Percentiles rank a stretch among this genome's conserved stretches.
Evolutionary conservation across 345 rosid genomes (phyloP).

Genomic region (Cardamine resedifolia): DNA sequence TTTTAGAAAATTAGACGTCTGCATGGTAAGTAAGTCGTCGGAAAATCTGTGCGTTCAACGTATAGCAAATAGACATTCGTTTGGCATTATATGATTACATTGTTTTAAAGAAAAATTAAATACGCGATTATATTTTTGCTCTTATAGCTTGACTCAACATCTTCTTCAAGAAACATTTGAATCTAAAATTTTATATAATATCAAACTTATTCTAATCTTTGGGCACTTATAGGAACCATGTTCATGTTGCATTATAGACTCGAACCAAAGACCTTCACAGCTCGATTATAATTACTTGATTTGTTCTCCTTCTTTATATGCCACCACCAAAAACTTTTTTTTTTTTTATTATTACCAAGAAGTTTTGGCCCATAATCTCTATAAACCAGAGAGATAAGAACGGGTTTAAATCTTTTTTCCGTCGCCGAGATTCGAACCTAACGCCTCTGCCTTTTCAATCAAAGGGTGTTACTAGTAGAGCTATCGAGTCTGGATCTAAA

Average conservation of each 20-base stretch:
- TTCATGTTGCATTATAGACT: neutral
- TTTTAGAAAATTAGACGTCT: conserved; percentile 3
- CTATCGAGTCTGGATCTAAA: no score
- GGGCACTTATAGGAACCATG: neutral
- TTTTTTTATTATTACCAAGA: no score
- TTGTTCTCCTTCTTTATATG: neutral
- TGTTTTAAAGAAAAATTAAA: neutral
- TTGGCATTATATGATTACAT: neutral
- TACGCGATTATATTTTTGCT: neutral
- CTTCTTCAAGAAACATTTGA: neutral
- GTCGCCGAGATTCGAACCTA: no score
- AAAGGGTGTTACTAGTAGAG: no score
- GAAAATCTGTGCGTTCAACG: neutral
- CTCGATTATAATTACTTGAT: neutral
- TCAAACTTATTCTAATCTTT: neutral
- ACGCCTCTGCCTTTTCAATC: no score
- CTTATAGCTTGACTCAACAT: neutral
- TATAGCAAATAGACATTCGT: neutral
- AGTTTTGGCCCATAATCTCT: no score
- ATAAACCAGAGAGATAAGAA: no score
- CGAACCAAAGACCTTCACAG: neutral
- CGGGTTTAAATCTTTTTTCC: no score
- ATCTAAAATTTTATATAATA: neutral
- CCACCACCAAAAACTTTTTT: neutral
- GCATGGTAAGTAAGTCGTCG: conserved; percentile 11